Evolutionary conservation across 306 rosid species (phyloP).

Genomic region (Glycine soja): DNA sequence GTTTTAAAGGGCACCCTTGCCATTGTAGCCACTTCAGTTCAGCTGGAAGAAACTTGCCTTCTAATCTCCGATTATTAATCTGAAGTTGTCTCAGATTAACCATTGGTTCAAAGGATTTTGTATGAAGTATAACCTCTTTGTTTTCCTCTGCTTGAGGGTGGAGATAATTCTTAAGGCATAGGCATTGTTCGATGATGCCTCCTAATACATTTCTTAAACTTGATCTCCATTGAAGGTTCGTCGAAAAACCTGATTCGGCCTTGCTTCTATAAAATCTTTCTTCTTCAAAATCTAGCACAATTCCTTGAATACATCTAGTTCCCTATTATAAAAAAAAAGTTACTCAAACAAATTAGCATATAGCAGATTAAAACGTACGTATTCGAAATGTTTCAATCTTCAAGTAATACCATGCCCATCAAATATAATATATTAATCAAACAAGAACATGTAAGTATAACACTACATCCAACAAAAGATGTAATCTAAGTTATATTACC

Average conservation of each 20-base stretch:
- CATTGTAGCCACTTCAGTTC: constrained; percentile 74
- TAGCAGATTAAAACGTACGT: neutral
- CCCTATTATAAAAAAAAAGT: constrained; percentile 49
- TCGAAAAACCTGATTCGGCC: constrained; percentile 41
- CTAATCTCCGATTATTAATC: constrained; percentile 59
- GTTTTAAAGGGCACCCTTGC: constrained; percentile 63
- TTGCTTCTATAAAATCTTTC: constrained; percentile 5
- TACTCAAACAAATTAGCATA: constrained; percentile 9
- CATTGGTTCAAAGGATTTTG: constrained; percentile 59
- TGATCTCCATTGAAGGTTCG: neutral
- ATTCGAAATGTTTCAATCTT: neutral
- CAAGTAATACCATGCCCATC: constrained; percentile 17
- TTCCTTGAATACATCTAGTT: constrained; percentile 53
- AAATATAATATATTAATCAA: constrained; percentile 14
- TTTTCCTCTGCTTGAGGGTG: constrained; percentile 44
- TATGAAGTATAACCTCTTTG: constrained; percentile 35
- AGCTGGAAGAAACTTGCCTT: constrained; percentile 64
- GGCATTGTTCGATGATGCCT: neutral
- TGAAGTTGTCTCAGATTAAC: constrained; percentile 60
- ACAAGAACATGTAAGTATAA: neutral
- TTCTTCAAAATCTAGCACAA: constrained; percentile 57
- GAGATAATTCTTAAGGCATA: neutral
- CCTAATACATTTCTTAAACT: neutral
- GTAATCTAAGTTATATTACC: neutral
- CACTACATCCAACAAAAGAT: neutral